Conservation (phyloP, 345 rosid species). For the Moricandia arvensis region DNA sequence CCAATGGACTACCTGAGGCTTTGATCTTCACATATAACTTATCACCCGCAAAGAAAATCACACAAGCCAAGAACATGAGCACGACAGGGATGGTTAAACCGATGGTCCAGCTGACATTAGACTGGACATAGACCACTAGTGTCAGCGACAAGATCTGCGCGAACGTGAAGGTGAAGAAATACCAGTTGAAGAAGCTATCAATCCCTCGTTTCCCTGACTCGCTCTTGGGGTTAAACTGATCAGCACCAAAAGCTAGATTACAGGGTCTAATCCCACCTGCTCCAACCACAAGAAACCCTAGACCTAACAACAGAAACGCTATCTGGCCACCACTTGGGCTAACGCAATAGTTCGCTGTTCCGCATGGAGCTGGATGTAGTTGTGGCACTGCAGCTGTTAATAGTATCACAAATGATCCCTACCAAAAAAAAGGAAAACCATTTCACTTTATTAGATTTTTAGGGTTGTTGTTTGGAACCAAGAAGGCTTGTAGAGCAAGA, state of each 20-base stretch:
- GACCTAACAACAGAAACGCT: constrained; percentile 53
- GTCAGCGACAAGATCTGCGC: constrained; percentile 72
- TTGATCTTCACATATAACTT: constrained; percentile 65
- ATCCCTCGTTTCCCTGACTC: constrained; percentile 69
- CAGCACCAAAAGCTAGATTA: constrained; percentile 76
- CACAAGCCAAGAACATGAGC: constrained; percentile 61
- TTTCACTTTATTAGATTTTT: background rate
- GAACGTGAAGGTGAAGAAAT: constrained; percentile 74
- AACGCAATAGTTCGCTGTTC: constrained; percentile 20
- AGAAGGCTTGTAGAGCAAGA: background rate
- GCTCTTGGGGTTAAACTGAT: constrained; percentile 69
- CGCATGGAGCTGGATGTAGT: constrained; percentile 58
- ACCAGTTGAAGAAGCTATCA: constrained; percentile 85
- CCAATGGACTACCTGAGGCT: constrained; percentile 74
- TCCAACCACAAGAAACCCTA: constrained; percentile 58
- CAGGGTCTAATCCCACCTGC: constrained; percentile 84
- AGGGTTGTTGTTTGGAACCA: background rate
- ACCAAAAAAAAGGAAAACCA: constrained; percentile 3
- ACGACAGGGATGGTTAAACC: constrained; percentile 68
- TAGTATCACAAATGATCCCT: constrained; percentile 62
- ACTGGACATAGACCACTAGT: constrained; percentile 64
- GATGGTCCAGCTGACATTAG: constrained; percentile 73
- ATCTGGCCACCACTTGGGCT: constrained; percentile 57
- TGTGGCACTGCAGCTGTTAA: constrained; percentile 55
- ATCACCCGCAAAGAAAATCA: constrained; percentile 55